Conservation (phyloP, 1,284 basidiomycete species). For the Agaricales sp. region DNA sequence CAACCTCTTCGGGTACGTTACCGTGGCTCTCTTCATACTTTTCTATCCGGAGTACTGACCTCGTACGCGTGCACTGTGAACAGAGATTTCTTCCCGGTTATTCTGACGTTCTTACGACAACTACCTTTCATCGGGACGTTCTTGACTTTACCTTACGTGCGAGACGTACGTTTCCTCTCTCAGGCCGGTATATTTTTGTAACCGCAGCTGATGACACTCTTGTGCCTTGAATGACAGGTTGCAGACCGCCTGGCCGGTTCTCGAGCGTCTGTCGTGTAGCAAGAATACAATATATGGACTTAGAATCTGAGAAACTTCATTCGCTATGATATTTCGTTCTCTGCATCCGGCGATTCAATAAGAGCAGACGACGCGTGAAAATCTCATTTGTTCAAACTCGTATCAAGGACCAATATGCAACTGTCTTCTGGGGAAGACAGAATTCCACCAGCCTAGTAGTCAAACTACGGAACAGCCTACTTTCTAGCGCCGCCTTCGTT, state of each 20-base stretch:
- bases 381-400: too few species aligned
- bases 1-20: conserved; percentile 91
- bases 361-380: too few species aligned
- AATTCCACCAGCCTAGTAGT: too few species aligned
- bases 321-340: too few species aligned
- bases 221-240: conserved; percentile 35
- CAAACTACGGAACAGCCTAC: too few species aligned
- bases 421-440: too few species aligned
- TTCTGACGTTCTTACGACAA: conserved; percentile 92
- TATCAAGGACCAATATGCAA: too few species aligned
- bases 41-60: conserved; percentile 6
- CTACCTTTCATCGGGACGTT: conserved; percentile 87
- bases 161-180: conserved; percentile 39
- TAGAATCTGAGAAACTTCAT: too few species aligned
- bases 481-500: too few species aligned
- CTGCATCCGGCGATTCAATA: too few species aligned
- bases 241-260: conserved; percentile 70
- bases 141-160: conserved; percentile 80
- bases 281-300: not conserved
- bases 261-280: conserved; percentile 61
- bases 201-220: conserved; percentile 6
- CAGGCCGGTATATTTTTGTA: not conserved
- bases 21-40: not conserved
- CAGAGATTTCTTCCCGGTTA: conserved; percentile 99
- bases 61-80: conserved; percentile 8